Evolutionary conservation across 345 rosid genomes (phyloP).

Genomic region (Euphorbia lathyris): DNA sequence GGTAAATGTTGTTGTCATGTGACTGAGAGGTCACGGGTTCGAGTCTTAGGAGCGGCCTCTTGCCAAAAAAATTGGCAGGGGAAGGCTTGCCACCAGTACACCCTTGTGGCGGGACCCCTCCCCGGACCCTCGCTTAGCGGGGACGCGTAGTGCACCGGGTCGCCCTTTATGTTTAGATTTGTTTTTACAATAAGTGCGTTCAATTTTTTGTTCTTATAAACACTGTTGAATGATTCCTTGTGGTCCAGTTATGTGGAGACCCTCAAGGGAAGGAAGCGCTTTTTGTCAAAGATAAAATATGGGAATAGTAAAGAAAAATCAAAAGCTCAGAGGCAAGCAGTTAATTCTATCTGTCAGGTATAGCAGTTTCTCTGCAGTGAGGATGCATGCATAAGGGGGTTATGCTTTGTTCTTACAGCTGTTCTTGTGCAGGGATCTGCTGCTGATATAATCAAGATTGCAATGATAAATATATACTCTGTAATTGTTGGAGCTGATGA

Average conservation of each 20-base stretch:
- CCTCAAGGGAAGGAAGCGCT: conserved; percentile 86
- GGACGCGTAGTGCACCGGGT: too few relatives aligned
- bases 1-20: too few relatives aligned
- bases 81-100: too few relatives aligned
- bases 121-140: too few relatives aligned
- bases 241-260: conserved; percentile 79
- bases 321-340: conserved; percentile 97
- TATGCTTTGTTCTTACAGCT: conserved; percentile 18
- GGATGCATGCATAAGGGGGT: not conserved
- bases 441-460: conserved; percentile 94
- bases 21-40: too few relatives aligned
- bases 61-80: too few relatives aligned
- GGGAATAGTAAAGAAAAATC: conserved; percentile 78
- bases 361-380: conserved; percentile 9
- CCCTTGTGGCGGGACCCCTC: too few relatives aligned
- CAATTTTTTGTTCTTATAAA: not conserved
- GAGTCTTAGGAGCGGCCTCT: too few relatives aligned
- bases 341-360: conserved; percentile 97
- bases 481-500: conserved; percentile 45
- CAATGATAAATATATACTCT: conserved; percentile 74
- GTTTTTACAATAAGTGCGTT: not conserved
- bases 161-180: not conserved
- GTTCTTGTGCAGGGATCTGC: conserved; percentile 74
- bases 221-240: not conserved
- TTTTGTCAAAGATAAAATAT: conserved; percentile 84